These are phyloP conservation scores for Ascomycota sp. DNA, from an alignment of 2,329 filamentous ascomycete genomes.

Conservation along the genomic window DNA sequence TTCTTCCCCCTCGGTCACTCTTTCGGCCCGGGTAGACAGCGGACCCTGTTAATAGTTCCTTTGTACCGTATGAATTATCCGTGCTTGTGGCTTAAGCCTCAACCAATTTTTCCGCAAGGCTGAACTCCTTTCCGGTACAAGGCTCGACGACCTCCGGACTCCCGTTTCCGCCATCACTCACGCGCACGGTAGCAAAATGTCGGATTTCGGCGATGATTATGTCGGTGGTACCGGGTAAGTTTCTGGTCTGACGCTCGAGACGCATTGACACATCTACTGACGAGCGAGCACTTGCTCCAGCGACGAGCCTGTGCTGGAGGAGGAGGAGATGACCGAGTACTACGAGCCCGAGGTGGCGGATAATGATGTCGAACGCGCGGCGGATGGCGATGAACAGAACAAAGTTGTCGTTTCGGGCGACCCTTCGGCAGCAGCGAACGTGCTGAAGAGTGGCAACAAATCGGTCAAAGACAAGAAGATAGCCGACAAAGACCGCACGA, in stretches of 20 bases:
- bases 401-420: conserved; percentile 42
- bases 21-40: too few relatives aligned
- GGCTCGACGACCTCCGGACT: too few relatives aligned
- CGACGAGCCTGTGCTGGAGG: conserved; percentile 53
- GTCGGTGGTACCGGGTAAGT: conserved; percentile 36
- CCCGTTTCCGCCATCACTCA: too few relatives aligned
- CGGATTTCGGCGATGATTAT: conserved; percentile 52
- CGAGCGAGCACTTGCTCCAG: conserved; percentile 23
- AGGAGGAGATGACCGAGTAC: conserved; percentile 41
- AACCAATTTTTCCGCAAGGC: too few relatives aligned
- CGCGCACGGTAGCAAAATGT: conserved; percentile 33
- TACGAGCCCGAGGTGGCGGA: conserved; percentile 34
- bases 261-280: neutral
- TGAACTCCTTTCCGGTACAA: too few relatives aligned
- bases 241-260: conserved; percentile 2
- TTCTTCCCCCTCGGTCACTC: too few relatives aligned
- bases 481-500: conserved; percentile 66
- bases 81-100: too few relatives aligned
- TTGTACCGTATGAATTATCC: too few relatives aligned
- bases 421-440: conserved; percentile 36
- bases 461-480: conserved; percentile 69
- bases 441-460: conserved; percentile 30
- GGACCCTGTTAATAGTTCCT: too few relatives aligned
- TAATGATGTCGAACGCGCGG: conserved; percentile 27
- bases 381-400: conserved; percentile 34